A percentile compares a stretch with the other conserved stretches of the same genome.
phyloP scores from a whole-genome alignment of 2,329 filamentous ascomycete species.

The Cercospora sp. region DNA sequence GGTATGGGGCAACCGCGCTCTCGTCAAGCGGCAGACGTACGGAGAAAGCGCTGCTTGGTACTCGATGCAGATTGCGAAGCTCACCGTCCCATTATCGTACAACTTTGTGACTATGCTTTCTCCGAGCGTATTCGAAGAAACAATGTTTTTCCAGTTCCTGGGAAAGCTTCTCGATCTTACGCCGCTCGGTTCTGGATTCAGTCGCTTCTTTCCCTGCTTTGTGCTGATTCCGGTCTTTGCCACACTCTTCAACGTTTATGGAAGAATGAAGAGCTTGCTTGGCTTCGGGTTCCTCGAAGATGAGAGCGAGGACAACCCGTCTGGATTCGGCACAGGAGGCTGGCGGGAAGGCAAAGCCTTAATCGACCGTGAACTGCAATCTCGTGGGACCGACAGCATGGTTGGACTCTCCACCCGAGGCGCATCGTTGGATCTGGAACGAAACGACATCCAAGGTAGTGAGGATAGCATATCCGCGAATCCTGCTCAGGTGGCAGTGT shows the following conservation, averaged over 20 bases:
- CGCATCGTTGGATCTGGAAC: conserved; percentile 34
- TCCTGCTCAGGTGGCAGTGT: background rate
- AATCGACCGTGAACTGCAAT: conserved; percentile 74
- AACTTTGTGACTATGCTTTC: conserved; percentile 94
- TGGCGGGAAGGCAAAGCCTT: conserved; percentile 92
- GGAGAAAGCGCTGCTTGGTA: conserved; percentile 96
- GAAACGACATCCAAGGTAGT: conserved; percentile 1
- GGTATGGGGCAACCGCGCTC: conserved; percentile 92
- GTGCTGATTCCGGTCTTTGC: conserved; percentile 83
- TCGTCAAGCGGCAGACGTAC: conserved; percentile 88
- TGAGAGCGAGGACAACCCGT: conserved; percentile 65
- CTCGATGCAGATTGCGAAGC: conserved; percentile 83
- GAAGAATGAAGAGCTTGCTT: conserved; percentile 71
- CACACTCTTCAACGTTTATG: conserved; percentile 86
- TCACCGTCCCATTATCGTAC: conserved; percentile 90
- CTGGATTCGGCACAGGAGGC: conserved; percentile 71
- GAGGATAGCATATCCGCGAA: conserved; percentile 10
- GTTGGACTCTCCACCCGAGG: conserved; percentile 38
- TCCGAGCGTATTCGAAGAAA: conserved; percentile 68
- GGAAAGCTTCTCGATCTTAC: conserved; percentile 82
- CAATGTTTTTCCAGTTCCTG: conserved; percentile 84
- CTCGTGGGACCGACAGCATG: conserved; percentile 40
- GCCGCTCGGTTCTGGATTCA: conserved; percentile 77
- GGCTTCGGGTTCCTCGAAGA: conserved; percentile 80
- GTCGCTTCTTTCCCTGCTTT: conserved; percentile 83